Evolutionary conservation across 192 early-diverging fungal genomes (phyloP).

Genomic region (Coemansia sp.): DNA sequence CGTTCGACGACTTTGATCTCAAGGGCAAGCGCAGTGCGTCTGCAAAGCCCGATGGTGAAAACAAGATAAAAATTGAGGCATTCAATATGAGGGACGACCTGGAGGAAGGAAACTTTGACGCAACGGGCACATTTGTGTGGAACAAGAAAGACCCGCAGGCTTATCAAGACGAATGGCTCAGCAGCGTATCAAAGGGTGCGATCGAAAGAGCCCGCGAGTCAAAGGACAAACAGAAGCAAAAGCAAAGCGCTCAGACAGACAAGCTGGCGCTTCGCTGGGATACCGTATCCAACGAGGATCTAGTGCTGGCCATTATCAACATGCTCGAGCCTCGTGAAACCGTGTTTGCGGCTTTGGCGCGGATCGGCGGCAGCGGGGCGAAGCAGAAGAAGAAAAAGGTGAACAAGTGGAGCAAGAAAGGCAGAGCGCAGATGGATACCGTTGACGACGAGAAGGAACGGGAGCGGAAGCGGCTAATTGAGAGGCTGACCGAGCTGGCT

Average conservation of each 20-base stretch:
- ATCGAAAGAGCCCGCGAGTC: constrained; percentile 62
- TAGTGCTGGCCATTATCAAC: constrained; percentile 58
- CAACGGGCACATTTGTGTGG: constrained; percentile 68
- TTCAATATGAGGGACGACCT: constrained; percentile 79
- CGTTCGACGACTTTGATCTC: not conserved
- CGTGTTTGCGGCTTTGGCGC: constrained; percentile 59
- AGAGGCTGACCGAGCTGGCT: constrained; percentile 63
- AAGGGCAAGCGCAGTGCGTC: constrained; percentile 1
- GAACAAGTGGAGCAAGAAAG: constrained; percentile 33
- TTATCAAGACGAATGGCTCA: constrained; percentile 73
- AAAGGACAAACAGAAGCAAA: constrained; percentile 20
- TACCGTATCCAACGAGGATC: constrained; percentile 51
- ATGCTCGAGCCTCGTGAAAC: constrained; percentile 60
- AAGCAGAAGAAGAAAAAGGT: constrained; percentile 10
- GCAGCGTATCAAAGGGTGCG: constrained; percentile 57
- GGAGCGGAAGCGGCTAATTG: constrained; percentile 53
- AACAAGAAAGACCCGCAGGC: constrained; percentile 65
- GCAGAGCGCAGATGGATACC: constrained; percentile 10
- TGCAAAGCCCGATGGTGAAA: not conserved
- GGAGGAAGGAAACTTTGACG: constrained; percentile 67
- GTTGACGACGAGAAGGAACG: constrained; percentile 46
- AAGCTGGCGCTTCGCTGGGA: constrained; percentile 39
- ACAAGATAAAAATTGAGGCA: constrained; percentile 52
- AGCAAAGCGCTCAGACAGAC: not conserved
- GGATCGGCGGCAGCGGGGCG: constrained; percentile 45